phyloP scores from a whole-genome alignment of 2,329 filamentous ascomycete species.

The Ophiostoma piceae region DNA sequence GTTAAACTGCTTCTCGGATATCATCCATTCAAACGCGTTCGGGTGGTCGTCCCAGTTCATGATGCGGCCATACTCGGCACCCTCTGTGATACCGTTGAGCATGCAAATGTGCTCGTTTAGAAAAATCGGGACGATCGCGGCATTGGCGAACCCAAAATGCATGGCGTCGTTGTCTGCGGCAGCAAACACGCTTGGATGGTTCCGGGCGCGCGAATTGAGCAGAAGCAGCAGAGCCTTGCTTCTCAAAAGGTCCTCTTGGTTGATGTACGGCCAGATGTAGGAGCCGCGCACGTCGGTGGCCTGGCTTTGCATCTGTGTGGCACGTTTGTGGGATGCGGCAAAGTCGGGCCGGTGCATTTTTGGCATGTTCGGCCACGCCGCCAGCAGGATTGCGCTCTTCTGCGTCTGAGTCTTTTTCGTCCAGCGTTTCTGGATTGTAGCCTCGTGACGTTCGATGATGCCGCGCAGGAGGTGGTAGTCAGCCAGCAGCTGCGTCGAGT shows the following conservation, averaged over 20 bases:
- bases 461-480: neutral
- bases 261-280: neutral
- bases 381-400: neutral
- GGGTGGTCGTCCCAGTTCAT: neutral
- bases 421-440: neutral
- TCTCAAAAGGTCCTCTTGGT: neutral
- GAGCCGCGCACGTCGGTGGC: neutral
- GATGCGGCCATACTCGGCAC: neutral
- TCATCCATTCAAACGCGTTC: neutral
- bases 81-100: neutral
- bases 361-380: neutral
- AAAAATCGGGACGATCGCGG: neutral
- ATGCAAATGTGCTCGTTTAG: neutral
- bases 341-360: neutral
- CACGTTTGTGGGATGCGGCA: too few relatives aligned
- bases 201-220: neutral
- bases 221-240: neutral
- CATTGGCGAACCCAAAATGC: neutral
- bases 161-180: neutral
- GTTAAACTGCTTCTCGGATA: neutral
- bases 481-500: neutral
- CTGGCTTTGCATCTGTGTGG: too few relatives aligned
- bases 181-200: neutral
- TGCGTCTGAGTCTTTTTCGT: neutral
- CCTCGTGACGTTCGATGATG: neutral